Base-by-base conservation (phyloP, 495 filamentous ascomycete genomes). In the Friedmanniomyces endolithicus region DNA sequence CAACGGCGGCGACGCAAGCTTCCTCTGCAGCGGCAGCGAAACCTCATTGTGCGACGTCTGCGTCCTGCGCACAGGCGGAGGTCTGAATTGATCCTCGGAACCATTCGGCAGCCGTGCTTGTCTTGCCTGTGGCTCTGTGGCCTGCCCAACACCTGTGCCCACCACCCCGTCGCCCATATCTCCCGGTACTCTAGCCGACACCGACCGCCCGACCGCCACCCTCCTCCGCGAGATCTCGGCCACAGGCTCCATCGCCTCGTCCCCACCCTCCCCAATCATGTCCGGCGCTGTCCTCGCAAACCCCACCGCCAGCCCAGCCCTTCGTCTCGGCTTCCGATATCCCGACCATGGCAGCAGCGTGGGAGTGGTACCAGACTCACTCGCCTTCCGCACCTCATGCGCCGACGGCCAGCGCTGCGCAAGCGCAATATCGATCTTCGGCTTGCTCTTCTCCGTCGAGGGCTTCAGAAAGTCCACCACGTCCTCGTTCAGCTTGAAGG, bases 241-340 rank as follows among this genome's bases (percentile, higher is more conserved):
- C 0, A 80, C 76, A 6, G 85, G 83, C 3, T 71, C 67, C 35
- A 85, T 82, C 40, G 83, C 80, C 58, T 94, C 88, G 67, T 94
- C 88, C 14, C 89, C 89, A 22, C 89, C 89, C 62, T 86, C 80
- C 23, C 89, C 89, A 67, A 95, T 94, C 48, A 94, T 64, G 34
- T 86, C 85, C 16, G 87, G 86, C 54, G 71, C 70, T 20, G 68
- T 74, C 48, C 83, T 74, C 8, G 70, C 77, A 63, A 94, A 95
- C 41, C 74, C 76, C n/a, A 94, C 88, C 17, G 67, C 67, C 55
- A 90, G 69, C 2, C 80, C 80, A 63, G 86, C 86, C 55, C 72
- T 74, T 41, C 72, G 71, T 48, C 70, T 58, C 25, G 61, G 49
- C 29, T 58, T 63, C 51, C 47, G 46, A 33, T 35, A 61, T 24